Conservation (phyloP, 192 early-diverging fungal species). For the Chytriomyces sp. region DNA sequence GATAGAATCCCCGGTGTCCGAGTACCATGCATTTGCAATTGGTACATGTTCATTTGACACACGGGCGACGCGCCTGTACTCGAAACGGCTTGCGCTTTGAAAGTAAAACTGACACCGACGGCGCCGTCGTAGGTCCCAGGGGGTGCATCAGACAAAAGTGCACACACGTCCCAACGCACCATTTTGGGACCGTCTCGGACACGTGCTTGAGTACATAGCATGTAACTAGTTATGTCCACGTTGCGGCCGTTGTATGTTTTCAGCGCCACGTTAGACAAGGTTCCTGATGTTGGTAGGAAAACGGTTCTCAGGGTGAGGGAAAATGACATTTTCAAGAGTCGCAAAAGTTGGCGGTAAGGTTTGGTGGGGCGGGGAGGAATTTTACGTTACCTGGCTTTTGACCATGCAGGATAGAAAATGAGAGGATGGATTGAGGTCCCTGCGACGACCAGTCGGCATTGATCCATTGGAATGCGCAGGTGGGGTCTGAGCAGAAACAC, state of each 20-base stretch:
- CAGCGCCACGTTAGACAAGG: background rate
- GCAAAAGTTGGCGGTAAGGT: background rate
- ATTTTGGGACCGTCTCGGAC: constrained; percentile 1
- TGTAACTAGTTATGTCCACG: constrained; percentile 7
- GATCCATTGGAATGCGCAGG: constrained; percentile 5
- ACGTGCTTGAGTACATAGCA: constrained; percentile 7
- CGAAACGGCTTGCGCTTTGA: background rate
- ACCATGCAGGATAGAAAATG: constrained; percentile 11
- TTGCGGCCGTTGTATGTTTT: constrained; percentile 7
- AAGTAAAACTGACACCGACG: constrained; percentile 1
- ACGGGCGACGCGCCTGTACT: background rate
- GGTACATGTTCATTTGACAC: constrained; percentile 25
- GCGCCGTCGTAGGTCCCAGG: constrained; percentile 1
- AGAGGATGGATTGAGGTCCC: constrained; percentile 1
- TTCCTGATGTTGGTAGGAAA: background rate
- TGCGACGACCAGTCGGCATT: constrained; percentile 10
- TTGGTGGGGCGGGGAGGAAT: background rate
- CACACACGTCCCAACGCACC: constrained; percentile 27
- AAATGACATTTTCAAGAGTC: background rate
- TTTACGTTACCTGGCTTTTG: background rate
- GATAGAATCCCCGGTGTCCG: constrained; percentile 7
- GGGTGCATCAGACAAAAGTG: constrained; percentile 1
- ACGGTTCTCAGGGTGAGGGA: too few species aligned
- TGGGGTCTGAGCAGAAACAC: background rate
- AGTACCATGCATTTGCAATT: constrained; percentile 17